These are phyloP conservation scores for Coniochaeta hoffmannii DNA, from an alignment of 2,329 filamentous ascomycete genomes.

Conservation along the genomic window DNA sequence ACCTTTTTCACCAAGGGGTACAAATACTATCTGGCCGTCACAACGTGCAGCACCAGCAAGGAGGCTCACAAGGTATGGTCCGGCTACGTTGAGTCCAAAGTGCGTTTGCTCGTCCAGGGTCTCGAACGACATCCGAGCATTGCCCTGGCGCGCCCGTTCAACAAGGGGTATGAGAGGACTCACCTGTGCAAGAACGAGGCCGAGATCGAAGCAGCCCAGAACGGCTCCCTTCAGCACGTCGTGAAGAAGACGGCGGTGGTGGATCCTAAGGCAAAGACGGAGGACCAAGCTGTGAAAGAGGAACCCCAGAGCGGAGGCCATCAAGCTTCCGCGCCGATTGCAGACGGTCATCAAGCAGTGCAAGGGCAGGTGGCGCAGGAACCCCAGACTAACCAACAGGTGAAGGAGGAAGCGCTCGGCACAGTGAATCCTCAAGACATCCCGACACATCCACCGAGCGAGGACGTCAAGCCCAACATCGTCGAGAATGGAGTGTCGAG, in stretches of 20 bases:
- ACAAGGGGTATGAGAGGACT: slow-evolving; percentile 80
- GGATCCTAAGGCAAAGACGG: slow-evolving; percentile 33
- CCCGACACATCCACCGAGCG: slow-evolving; percentile 6
- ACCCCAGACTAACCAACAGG: not conserved
- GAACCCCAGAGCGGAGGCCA: slow-evolving; percentile 21
- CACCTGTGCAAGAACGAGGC: slow-evolving; percentile 58
- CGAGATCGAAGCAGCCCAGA: slow-evolving; percentile 45
- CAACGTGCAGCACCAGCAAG: slow-evolving; percentile 73
- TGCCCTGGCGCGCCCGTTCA: slow-evolving; percentile 80
- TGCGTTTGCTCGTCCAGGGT: slow-evolving; percentile 75
- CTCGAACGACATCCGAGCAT: slow-evolving; percentile 77
- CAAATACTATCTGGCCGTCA: slow-evolving; percentile 91
- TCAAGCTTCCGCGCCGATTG: slow-evolving; percentile 1
- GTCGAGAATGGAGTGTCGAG: slow-evolving; percentile 5
- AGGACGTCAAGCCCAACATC: slow-evolving; percentile 8
- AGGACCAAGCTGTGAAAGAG: slow-evolving; percentile 33
- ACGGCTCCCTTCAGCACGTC: slow-evolving; percentile 42
- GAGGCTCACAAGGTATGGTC: slow-evolving; percentile 84
- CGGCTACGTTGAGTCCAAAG: slow-evolving; percentile 87
- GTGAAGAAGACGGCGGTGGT: slow-evolving; percentile 21
- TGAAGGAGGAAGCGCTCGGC: not conserved
- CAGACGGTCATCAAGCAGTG: not conserved
- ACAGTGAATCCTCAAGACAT: not conserved
- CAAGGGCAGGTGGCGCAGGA: not conserved
- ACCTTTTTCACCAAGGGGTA: slow-evolving; percentile 89